Evolutionary conservation across 2,329 filamentous ascomycete genomes (phyloP).

Genomic region (Thelonectria rubi): DNA sequence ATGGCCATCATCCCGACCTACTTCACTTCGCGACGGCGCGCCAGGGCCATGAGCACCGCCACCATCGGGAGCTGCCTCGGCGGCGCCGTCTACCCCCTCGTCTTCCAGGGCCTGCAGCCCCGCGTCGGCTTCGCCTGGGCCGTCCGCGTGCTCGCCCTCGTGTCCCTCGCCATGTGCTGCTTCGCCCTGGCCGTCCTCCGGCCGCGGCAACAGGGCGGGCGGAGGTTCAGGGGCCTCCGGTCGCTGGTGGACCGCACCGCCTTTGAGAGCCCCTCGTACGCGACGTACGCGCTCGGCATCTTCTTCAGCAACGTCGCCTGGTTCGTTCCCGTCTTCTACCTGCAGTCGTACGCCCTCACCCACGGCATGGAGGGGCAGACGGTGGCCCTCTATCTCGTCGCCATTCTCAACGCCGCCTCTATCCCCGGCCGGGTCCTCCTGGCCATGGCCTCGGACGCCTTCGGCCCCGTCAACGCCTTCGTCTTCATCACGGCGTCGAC

Average conservation of each 20-base stretch:
- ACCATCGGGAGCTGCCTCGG: slow-evolving; percentile 53
- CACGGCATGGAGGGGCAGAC: slow-evolving; percentile 34
- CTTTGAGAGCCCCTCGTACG: slow-evolving; percentile 11
- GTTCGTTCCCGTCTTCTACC: slow-evolving; percentile 55
- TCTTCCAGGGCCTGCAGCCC: slow-evolving; percentile 46
- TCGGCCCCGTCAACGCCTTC: slow-evolving; percentile 54
- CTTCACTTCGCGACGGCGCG: slow-evolving; percentile 45
- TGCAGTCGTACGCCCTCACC: slow-evolving; percentile 54
- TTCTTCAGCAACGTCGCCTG: slow-evolving; percentile 24
- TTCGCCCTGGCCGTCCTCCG: slow-evolving; percentile 35
- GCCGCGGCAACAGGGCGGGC: slow-evolving; percentile 6
- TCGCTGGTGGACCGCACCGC: slow-evolving; percentile 12
- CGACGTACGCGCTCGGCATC: slow-evolving; percentile 15
- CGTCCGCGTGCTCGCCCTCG: slow-evolving; percentile 37
- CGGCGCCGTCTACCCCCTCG: slow-evolving; percentile 50
- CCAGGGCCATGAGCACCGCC: slow-evolving; percentile 52
- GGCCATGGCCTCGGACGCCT: slow-evolving; percentile 52
- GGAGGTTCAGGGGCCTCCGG: not conserved
- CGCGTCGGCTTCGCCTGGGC: slow-evolving; percentile 40
- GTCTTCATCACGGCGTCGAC: slow-evolving; percentile 48
- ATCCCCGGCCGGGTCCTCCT: slow-evolving; percentile 60
- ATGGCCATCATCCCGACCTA: slow-evolving; percentile 53
- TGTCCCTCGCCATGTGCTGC: slow-evolving; percentile 38
- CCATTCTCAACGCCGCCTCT: slow-evolving; percentile 61
- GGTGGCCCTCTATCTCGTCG: slow-evolving; percentile 53